These are phyloP conservation scores for Metschnikowia noctiluminum DNA, from an alignment of 805 yeast genomes.

Conservation along the genomic window DNA sequence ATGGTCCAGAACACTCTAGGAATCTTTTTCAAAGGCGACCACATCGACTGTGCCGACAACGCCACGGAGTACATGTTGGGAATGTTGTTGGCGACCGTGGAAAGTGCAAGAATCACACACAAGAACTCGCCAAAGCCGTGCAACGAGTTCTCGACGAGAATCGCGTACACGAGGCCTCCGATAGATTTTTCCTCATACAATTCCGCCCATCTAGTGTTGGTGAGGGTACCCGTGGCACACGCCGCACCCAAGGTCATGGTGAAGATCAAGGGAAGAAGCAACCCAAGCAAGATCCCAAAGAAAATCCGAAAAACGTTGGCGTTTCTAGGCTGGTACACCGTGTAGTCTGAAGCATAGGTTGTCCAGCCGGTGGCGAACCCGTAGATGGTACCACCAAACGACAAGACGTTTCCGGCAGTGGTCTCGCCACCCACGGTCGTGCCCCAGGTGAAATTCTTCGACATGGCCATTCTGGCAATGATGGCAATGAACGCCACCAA, in stretches of 20 bases:
- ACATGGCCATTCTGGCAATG: slow-evolving; percentile 69
- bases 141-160: slow-evolving; percentile 73
- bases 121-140: slow-evolving; percentile 90
- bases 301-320: slow-evolving; percentile 60
- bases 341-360: slow-evolving; percentile 88
- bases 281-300: slow-evolving; percentile 59
- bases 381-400: slow-evolving; percentile 78
- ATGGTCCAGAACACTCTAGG: slow-evolving; percentile 87
- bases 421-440: slow-evolving; percentile 47
- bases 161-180: slow-evolving; percentile 82
- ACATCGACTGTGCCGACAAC: slow-evolving; percentile 79
- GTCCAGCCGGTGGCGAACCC: slow-evolving; percentile 97
- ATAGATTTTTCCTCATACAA: slow-evolving; percentile 52
- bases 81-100: slow-evolving; percentile 87
- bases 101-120: slow-evolving; percentile 77
- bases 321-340: slow-evolving; percentile 75
- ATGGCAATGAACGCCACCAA: slow-evolving; percentile 68
- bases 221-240: slow-evolving; percentile 62
- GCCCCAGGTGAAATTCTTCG: slow-evolving; percentile 51
- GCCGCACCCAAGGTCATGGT: slow-evolving; percentile 86
- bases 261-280: slow-evolving; percentile 65
- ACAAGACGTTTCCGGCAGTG: slow-evolving; percentile 72
- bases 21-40: slow-evolving; percentile 67
- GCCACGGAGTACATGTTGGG: slow-evolving; percentile 94
- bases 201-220: slow-evolving; percentile 40